These are phyloP conservation scores for Megacollybia marginata DNA, from an alignment of 768 basidiomycete species.

Conservation along the genomic window DNA sequence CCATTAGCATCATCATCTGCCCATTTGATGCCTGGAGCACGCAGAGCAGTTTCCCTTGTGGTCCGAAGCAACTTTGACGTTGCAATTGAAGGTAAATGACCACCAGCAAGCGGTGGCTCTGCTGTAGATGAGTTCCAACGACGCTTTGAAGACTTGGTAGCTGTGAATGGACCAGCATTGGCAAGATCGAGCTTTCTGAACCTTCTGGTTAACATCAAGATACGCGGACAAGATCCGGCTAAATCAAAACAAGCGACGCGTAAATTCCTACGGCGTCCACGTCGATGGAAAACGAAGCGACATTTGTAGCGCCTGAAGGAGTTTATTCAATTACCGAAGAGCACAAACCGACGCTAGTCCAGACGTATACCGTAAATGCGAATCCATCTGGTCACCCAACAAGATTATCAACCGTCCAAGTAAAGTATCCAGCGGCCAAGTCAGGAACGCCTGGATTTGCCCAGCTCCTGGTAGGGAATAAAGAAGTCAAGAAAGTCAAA, in stretches of 20 bases:
- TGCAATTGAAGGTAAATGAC: constrained; percentile 67
- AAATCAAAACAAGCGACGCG: too few species aligned
- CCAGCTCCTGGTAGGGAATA: constrained; percentile 61
- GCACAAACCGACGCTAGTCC: constrained; percentile 55
- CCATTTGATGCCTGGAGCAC: constrained; percentile 70
- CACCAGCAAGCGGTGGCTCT: constrained; percentile 72
- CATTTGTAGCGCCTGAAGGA: constrained; percentile 85
- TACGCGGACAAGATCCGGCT: too few species aligned
- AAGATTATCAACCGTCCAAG: constrained; percentile 49
- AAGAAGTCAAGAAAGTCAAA: constrained; percentile 57
- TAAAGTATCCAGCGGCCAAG: constrained; percentile 58
- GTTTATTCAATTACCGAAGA: constrained; percentile 87
- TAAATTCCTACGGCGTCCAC: too few species aligned
- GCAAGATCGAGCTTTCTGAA: too few species aligned
- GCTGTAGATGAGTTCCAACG: constrained; percentile 47
- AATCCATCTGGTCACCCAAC: constrained; percentile 47
- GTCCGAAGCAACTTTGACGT: constrained; percentile 56
- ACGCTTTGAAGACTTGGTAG: not conserved
- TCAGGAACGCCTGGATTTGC: constrained; percentile 36
- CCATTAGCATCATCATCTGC: constrained; percentile 46
- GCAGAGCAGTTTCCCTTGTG: constrained; percentile 64
- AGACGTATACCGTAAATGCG: constrained; percentile 22
- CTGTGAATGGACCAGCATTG: too few species aligned
- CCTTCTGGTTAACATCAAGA: too few species aligned
- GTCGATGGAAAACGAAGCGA: constrained; percentile 72